Evolutionary conservation across 2,329 filamentous ascomycete species (phyloP).

Genomic region (Chaetomium sp.): DNA sequence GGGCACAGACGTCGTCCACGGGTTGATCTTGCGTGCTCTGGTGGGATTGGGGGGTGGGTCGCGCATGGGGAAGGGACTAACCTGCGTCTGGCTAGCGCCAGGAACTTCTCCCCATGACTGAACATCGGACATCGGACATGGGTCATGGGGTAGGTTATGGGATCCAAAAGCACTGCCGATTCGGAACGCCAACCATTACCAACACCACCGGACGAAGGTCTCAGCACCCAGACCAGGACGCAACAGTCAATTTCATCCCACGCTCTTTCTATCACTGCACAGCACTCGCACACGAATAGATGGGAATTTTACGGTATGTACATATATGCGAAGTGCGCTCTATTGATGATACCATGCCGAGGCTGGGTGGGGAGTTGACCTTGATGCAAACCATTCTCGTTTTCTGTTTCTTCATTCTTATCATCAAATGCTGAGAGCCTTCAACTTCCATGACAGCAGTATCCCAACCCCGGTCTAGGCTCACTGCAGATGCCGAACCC

Average conservation of each 20-base stretch:
- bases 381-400: not conserved
- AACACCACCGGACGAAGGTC: not conserved
- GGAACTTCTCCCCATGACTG: not conserved
- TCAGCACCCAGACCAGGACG: not conserved
- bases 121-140: not conserved
- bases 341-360: not conserved
- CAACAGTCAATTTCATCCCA: not conserved
- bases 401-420: not conserved
- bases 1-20: not conserved
- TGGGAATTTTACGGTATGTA: not conserved
- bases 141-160: not conserved
- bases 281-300: not conserved
- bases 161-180: not conserved
- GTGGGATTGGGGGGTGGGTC: not conserved
- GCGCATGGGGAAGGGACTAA: not conserved
- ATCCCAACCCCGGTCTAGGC: not conserved
- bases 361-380: not conserved
- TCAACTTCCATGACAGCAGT: not conserved
- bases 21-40: not conserved
- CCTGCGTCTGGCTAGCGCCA: not conserved
- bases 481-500: constrained; percentile 2
- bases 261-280: not conserved
- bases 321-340: not conserved
- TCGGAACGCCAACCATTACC: not conserved
- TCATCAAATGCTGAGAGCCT: not conserved